Conservation (phyloP, 495 filamentous ascomycete genomes). For the Tuber microsphaerosporum region DNA sequence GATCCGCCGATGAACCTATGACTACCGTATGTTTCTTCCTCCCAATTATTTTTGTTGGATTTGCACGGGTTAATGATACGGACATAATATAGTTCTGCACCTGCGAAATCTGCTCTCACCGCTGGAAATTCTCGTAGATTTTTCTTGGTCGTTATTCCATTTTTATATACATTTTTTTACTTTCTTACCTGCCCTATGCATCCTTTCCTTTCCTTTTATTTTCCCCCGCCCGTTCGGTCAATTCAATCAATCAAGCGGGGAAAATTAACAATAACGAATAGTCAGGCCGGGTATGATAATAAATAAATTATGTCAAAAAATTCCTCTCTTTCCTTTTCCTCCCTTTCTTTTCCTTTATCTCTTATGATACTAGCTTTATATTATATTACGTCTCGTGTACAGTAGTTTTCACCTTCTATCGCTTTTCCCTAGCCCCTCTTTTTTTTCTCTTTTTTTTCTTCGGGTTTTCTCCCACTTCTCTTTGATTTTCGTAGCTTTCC, state of each 20-base stretch:
- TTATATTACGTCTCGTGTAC: background rate
- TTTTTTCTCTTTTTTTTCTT: conserved; percentile 14
- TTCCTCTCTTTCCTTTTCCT: conserved; percentile 15
- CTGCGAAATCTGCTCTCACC: conserved; percentile 65
- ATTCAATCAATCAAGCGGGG: conserved; percentile 17
- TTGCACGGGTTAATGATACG: background rate
- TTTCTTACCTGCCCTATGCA: background rate
- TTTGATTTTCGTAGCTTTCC: conserved; percentile 19
- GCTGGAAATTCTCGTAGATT: conserved; percentile 56
- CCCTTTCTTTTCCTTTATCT: conserved; percentile 19
- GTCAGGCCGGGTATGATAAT: conserved; percentile 32
- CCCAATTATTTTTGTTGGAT: background rate
- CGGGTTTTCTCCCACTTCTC: conserved; percentile 10
- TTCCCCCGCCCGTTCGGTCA: background rate
- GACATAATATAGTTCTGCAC: conserved; percentile 54
- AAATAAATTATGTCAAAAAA: conserved; percentile 28
- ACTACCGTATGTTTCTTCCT: conserved; percentile 49
- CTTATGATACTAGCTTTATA: conserved; percentile 4
- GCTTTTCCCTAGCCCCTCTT: conserved; percentile 9
- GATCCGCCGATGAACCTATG: conserved; percentile 88
- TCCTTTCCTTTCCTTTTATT: background rate
- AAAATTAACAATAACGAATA: conserved; percentile 19
- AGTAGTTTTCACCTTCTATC: conserved; percentile 2
- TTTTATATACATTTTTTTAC: background rate
- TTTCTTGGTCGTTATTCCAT: background rate